Base-by-base conservation (phyloP, 2,329 filamentous ascomycete genomes). In the Fusarium neocosmosporiellum region DNA sequence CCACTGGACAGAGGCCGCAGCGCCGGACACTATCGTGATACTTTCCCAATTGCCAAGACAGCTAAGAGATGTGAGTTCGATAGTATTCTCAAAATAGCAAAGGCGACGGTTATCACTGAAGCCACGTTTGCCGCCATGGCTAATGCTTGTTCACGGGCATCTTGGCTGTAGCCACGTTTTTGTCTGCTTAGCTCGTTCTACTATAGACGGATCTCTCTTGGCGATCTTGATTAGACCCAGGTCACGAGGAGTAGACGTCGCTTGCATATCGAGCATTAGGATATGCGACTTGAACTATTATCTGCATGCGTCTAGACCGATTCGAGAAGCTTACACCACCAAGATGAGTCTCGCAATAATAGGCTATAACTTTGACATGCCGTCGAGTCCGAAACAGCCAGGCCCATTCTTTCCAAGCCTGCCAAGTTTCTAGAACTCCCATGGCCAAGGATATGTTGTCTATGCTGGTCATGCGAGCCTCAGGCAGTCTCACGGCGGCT, bases 281-380 rank as follows among this genome's bases (percentile, higher is more conserved):
- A 63, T 72, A 5, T 74, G 73, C 41, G 46, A 62, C 5, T 43
- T 75, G n/a, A 48, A 71, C 61, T 69, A 71, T 48, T 69, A 71
- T 48, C 66, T 70, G 1, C 41, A 69, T 31, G 43, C 39, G 13
- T 46, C 1, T 8, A 33, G 72, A 1, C 59, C 68, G 0, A 6
- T 22, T 31, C 46, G 46, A 27, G 46, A 20, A 13, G 18, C 29
- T 31, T 10, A 14, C 4, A 13, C 10, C 16, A 48, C 43, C 16
- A 29, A 7, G 24, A 48, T n/a, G 16, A n/a, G 24, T 50, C 46
- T 50, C 24, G 24, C 46, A 50, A 50, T 29, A 29, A 33, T 41
- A 36, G 27, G 22, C 36, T 65, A 61, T 31, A 2, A 27, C 18
- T 13, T 31, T 18, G 46, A 27, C 43, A 46, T 46, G 55, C 33